These are phyloP conservation scores for Aspergillus ochraceus DNA, from an alignment of 2,329 filamentous ascomycete genomes.

Conservation along the genomic window DNA sequence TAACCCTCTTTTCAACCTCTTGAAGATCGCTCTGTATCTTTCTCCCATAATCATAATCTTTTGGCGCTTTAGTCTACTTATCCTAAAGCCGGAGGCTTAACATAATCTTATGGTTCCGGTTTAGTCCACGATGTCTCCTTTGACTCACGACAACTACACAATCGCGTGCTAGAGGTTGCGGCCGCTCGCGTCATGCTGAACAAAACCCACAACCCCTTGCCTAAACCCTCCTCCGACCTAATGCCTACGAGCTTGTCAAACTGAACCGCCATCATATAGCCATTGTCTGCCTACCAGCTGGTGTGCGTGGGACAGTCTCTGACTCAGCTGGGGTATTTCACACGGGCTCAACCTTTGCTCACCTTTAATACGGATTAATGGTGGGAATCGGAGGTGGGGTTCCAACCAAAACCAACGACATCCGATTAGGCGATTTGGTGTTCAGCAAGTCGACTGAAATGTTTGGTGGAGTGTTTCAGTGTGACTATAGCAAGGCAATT, in stretches of 20 bases:
- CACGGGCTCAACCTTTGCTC: neutral
- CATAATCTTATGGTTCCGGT: neutral
- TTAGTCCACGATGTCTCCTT: neutral
- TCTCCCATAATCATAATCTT: neutral
- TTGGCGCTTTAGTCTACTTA: neutral
- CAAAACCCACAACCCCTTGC: slow-evolving; percentile 2
- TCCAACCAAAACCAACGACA: slow-evolving; percentile 3
- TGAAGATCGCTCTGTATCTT: neutral
- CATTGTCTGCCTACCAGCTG: slow-evolving; percentile 16
- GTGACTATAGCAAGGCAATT: too few species aligned
- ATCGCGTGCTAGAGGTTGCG: slow-evolving; percentile 15
- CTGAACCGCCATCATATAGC: slow-evolving; percentile 18
- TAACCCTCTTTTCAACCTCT: neutral
- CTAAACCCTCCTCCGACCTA: slow-evolving; percentile 5
- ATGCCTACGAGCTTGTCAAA: slow-evolving; percentile 18
- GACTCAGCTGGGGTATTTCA: neutral
- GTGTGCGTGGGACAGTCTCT: slow-evolving; percentile 5
- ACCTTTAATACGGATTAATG: slow-evolving; percentile 7
- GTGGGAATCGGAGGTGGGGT: slow-evolving; percentile 18
- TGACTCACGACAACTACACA: neutral
- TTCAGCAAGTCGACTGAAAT: slow-evolving; percentile 14
- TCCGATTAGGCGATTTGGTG: slow-evolving; percentile 24
- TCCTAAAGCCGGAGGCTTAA: neutral
- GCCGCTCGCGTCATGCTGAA: slow-evolving; percentile 18
- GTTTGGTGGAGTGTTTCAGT: slow-evolving; percentile 2